Conservation (phyloP, 202 grass and related monocot species). For the Bolboschoenoplectus hybrid region DNA sequence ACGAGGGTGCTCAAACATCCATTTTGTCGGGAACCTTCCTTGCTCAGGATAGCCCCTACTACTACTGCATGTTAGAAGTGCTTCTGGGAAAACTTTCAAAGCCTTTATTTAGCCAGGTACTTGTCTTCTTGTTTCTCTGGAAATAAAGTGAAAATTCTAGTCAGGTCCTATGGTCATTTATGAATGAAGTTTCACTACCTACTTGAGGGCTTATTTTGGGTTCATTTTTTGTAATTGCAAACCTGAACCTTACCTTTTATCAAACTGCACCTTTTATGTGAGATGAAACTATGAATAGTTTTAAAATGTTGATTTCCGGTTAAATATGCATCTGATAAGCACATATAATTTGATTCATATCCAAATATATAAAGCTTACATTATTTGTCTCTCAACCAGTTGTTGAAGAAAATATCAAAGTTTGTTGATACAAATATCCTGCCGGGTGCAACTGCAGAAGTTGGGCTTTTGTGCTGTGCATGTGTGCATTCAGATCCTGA, state of each 20-base stretch:
- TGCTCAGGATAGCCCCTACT: constrained; percentile 78
- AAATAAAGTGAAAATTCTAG: constrained; percentile 11
- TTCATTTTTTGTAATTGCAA: background rate
- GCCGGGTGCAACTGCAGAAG: constrained; percentile 86
- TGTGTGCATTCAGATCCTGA: constrained; percentile 78
- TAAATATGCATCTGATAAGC: background rate
- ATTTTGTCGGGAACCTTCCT: constrained; percentile 82
- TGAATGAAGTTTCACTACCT: background rate
- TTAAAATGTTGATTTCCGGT: background rate
- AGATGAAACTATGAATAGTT: background rate
- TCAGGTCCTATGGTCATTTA: background rate
- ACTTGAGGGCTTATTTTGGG: background rate
- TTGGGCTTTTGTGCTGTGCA: constrained; percentile 96
- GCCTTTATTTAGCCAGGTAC: constrained; percentile 83
- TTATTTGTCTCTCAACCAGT: constrained; percentile 43
- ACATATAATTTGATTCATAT: background rate
- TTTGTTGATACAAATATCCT: constrained; percentile 94
- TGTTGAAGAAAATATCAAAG: constrained; percentile 86
- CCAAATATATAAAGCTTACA: constrained; percentile 4
- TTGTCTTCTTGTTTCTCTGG: constrained; percentile 36
- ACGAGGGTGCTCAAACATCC: constrained; percentile 73
- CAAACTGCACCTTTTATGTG: constrained; percentile 31
- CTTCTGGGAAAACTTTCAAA: constrained; percentile 84
- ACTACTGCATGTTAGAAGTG: constrained; percentile 96
- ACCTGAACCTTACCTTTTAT: background rate